phyloP scores from a whole-genome alignment of 306 rosid species.

The Lotus japonicus region DNA sequence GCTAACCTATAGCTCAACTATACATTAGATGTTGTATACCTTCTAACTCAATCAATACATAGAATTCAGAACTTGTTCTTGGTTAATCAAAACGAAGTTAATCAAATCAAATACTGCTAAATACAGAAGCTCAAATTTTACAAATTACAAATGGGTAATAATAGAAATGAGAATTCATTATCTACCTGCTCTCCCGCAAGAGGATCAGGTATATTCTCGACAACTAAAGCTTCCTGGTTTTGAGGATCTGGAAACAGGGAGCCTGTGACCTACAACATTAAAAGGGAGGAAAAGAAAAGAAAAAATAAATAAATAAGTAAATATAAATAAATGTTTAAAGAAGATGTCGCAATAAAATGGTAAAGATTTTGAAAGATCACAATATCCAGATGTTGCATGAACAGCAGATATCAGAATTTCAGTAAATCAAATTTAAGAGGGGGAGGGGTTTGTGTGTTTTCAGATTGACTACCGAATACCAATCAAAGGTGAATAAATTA shows the following conservation, averaged over 20 bases:
- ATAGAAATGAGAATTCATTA: background rate
- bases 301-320: background rate
- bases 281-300: constrained; percentile 7
- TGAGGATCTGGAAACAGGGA: constrained; percentile 55
- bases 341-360: background rate
- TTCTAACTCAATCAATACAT: no score
- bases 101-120: background rate
- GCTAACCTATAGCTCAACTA: no score
- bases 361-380: background rate
- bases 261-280: constrained; percentile 45
- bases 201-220: constrained; percentile 77
- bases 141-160: background rate
- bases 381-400: background rate
- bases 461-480: background rate
- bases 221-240: constrained; percentile 70
- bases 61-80: no score
- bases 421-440: background rate
- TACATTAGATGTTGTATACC: no score
- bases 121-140: background rate
- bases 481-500: background rate
- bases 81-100: background rate
- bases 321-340: background rate
- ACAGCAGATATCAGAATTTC: background rate
- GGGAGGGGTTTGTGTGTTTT: background rate
- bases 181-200: constrained; percentile 95